phyloP scores from a whole-genome alignment of 225 moss, liverwort and hornwort genomes.

The Physcomitrellopsis africana region DNA sequence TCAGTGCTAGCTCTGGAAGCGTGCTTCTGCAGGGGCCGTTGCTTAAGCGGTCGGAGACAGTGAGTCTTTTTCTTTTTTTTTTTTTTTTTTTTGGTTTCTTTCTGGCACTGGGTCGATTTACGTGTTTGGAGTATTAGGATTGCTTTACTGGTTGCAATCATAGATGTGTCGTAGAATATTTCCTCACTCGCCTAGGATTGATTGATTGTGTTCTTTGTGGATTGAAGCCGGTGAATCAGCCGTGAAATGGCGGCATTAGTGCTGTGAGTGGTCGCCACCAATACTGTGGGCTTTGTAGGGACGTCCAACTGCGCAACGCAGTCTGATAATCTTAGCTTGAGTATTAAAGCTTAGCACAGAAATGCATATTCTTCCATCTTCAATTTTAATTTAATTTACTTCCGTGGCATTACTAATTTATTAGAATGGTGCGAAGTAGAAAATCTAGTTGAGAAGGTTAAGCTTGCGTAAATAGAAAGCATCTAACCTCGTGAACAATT shows the following conservation, averaged over 20 bases:
- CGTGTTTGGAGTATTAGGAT: neutral
- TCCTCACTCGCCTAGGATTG: neutral
- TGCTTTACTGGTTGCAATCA: neutral
- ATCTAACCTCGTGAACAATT: neutral
- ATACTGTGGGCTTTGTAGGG: neutral
- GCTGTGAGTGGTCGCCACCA: neutral
- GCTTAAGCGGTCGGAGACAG: constrained; percentile 91
- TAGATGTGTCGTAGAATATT: fast-evolving
- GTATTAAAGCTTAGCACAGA: neutral
- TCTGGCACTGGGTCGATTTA: constrained; percentile 18
- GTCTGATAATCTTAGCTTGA: neutral
- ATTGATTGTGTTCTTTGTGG: neutral
- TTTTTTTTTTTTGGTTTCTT: too few relatives aligned
- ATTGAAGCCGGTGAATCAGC: neutral
- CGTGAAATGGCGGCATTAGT: neutral
- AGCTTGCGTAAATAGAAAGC: neutral
- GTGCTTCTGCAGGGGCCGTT: constrained; percentile 78
- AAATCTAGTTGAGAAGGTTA: neutral
- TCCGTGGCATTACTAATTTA: neutral
- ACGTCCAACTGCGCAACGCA: neutral
- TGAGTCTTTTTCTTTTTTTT: constrained; percentile 35
- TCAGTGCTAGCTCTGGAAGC: constrained; percentile 63
- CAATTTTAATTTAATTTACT: too few relatives aligned
- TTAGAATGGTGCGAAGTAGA: neutral
- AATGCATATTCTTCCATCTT: neutral